Evolutionary conservation across 2,329 filamentous ascomycete genomes (phyloP).

Genomic region (Colletotrichum sp.): DNA sequence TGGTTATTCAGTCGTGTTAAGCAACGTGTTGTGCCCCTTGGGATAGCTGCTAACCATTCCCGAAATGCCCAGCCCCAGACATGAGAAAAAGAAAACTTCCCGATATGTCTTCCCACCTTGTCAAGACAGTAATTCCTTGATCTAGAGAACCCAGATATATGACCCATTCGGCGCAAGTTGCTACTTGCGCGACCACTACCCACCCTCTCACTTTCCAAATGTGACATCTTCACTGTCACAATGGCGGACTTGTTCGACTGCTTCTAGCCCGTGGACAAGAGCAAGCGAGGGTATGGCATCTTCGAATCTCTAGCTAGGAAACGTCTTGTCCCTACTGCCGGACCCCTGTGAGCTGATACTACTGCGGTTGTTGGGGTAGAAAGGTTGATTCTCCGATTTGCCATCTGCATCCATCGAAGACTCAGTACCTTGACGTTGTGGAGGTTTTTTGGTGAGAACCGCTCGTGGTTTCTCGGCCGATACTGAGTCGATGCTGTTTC

Average conservation of each 20-base stretch:
- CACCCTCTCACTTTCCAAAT: background rate
- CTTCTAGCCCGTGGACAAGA: background rate
- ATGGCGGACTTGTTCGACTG: background rate
- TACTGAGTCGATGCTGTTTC: constrained; percentile 38
- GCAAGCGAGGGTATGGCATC: background rate
- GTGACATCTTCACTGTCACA: background rate
- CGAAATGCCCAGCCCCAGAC: background rate
- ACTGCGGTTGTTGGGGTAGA: background rate
- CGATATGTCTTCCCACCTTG: background rate
- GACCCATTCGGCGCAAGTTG: background rate
- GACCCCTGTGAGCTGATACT: constrained; percentile 18
- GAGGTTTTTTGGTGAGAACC: constrained; percentile 43
- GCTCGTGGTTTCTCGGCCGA: constrained; percentile 35
- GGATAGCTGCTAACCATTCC: background rate
- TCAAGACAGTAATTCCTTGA: background rate
- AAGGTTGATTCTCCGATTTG: constrained; percentile 9
- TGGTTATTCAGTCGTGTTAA: background rate
- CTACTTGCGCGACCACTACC: background rate
- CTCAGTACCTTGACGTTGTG: constrained; percentile 31
- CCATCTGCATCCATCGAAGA: constrained; percentile 13
- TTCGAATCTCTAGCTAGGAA: background rate
- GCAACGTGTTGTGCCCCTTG: background rate
- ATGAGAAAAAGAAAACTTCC: background rate
- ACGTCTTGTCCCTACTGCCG: constrained; percentile 3
- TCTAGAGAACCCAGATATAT: background rate